Evolutionary conservation across 129 eudicot species (phyloP).

Genomic region (Centrapalus pauciflorus): DNA sequence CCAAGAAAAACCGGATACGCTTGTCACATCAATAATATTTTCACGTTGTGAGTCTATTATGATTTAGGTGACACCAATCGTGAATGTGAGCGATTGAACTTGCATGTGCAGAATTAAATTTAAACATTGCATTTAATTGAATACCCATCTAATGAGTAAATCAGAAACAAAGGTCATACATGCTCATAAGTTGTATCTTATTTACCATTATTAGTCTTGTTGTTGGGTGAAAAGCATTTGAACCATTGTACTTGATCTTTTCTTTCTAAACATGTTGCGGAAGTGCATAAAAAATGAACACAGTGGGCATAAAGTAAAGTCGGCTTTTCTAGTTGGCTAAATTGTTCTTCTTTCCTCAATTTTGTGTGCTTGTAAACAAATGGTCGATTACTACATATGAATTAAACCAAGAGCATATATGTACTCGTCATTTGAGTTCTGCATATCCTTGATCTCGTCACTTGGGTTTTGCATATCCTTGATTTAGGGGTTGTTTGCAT

Average conservation of each 20-base stretch:
- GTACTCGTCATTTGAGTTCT: too few relatives aligned
- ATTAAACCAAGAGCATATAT: too few relatives aligned
- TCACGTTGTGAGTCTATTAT: conserved; percentile 10
- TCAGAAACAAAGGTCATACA: neutral
- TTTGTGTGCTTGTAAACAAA: too few relatives aligned
- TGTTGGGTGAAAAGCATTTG: neutral
- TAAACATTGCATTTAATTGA: neutral
- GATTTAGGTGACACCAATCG: conserved; percentile 2
- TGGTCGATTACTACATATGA: too few relatives aligned
- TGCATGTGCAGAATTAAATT: neutral
- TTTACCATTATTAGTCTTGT: neutral
- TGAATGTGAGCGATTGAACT: conserved; percentile 14
- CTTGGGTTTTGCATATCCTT: too few relatives aligned
- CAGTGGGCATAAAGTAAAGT: too few relatives aligned
- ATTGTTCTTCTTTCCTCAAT: too few relatives aligned
- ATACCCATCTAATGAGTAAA: neutral
- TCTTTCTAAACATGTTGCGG: too few relatives aligned
- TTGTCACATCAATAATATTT: neutral
- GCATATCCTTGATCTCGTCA: too few relatives aligned
- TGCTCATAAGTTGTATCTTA: neutral
- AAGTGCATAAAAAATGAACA: too few relatives aligned
- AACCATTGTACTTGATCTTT: neutral
- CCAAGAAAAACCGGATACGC: neutral
- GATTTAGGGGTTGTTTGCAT: too few relatives aligned
- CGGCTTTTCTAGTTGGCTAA: too few relatives aligned